Base-by-base conservation (phyloP, 1,284 basidiomycete species). In the Cutaneotrichosporon curvatum region DNA sequence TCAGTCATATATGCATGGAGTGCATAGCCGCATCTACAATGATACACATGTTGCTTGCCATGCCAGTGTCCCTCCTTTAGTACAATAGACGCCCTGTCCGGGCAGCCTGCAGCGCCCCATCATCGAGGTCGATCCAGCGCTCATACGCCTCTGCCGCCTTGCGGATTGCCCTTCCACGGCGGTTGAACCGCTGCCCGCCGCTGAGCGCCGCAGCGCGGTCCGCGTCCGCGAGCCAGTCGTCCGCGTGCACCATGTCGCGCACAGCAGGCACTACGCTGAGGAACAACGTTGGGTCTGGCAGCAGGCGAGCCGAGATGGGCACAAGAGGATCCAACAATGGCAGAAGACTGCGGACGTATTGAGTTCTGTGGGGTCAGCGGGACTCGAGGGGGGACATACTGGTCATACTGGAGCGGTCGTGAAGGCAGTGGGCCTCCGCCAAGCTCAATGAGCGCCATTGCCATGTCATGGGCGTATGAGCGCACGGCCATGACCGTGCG, bases 221-320 rank as follows among this genome's bases (percentile, higher is more conserved):
- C 11, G 55, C 64, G 8, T 43, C 49, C 40, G 68, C 56, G 16
- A 70, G 50, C 2, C 51, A 63, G 56, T 89, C 86, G 58, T 94
- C 88, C 20, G 74, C 73, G 14, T 52, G 62, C n/a, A 84, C 80
- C 67, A 94, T 85, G 46, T 72, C 59, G 47, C 82, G 76, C 35
- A 90, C 71, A 67, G 77, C 79, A 21, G 89, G 83, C 52, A 80
- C 73, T 63, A 87, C 85, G 41, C 92, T 85, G 58, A 83, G 65
- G 57, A 79, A 74, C 40, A 81, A 68, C 52, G 74, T 72, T 21
- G 65, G 61, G 31, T 74, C 71, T 35, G 75, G 73, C 45, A 77
- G 63, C 48, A 76, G 67, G 40, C 67, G 51, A 10, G 67, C 54
- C 10, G 60, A 56, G 40, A 72, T 58, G 15, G 70, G 66, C 37